Percentiles rank a stretch among this genome's conserved stretches.
Conservation (phyloP, 345 rosid species). For the Viola odorata region DNA sequence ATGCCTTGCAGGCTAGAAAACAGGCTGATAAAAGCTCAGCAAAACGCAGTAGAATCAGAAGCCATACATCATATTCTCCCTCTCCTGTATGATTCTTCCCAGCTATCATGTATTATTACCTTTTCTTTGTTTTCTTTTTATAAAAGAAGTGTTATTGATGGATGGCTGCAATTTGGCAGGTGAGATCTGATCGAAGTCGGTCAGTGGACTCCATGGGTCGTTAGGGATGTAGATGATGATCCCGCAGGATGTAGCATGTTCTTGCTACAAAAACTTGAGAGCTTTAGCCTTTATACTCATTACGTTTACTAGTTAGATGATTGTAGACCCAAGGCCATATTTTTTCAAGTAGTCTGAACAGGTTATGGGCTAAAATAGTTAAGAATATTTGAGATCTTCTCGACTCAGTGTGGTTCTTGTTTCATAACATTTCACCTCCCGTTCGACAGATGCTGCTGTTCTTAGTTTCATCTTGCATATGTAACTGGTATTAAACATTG, state of each 20-base stretch:
- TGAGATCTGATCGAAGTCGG: slow-evolving; percentile 36
- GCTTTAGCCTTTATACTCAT: background rate
- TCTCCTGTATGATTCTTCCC: slow-evolving; percentile 19
- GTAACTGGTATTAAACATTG: too few relatives aligned
- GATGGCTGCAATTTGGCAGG: slow-evolving; percentile 32
- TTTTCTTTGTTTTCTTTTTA: background rate
- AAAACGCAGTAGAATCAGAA: slow-evolving; percentile 11
- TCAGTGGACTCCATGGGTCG: slow-evolving; percentile 7
- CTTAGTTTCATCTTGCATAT: too few relatives aligned
- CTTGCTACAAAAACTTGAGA: background rate
- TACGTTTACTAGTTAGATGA: too few relatives aligned
- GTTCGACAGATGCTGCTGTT: too few relatives aligned
- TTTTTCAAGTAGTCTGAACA: too few relatives aligned
- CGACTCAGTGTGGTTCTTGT: too few relatives aligned
- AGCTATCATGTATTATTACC: background rate
- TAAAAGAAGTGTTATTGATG: background rate
- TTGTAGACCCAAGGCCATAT: too few relatives aligned
- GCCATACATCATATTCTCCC: slow-evolving; percentile 30
- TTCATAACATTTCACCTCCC: too few relatives aligned
- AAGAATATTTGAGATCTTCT: too few relatives aligned
- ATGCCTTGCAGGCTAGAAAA: slow-evolving; percentile 22
- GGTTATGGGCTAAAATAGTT: too few relatives aligned
- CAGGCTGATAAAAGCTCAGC: slow-evolving; percentile 17
- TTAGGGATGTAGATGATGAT: slow-evolving; percentile 3
- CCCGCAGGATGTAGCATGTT: background rate